Conservation (phyloP, 108 stramenopile species). For the Cylindrotheca fusiformis region DNA sequence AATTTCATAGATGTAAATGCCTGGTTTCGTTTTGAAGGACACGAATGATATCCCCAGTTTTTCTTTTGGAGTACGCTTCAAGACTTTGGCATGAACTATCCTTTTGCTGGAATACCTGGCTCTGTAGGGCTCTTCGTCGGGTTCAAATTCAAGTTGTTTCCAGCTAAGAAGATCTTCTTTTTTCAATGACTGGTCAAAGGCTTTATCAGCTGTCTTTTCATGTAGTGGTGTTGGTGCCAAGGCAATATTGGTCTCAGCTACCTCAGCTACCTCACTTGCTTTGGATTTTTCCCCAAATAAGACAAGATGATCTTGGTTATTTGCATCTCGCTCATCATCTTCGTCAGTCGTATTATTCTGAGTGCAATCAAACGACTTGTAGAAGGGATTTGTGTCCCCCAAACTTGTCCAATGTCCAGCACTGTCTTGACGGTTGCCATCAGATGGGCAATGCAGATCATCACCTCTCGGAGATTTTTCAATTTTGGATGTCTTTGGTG, state of each 20-base stretch:
- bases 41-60: constrained; percentile 30
- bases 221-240: background rate
- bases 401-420: too few species aligned
- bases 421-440: too few species aligned
- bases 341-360: background rate
- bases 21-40: constrained; percentile 15
- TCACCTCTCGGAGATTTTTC: background rate
- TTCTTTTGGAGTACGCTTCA: background rate
- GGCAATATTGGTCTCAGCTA: background rate
- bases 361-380: too few species aligned
- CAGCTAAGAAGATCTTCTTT: too few species aligned
- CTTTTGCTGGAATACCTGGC: too few species aligned
- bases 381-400: too few species aligned
- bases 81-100: background rate
- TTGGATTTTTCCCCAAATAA: background rate
- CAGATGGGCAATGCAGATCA: too few species aligned
- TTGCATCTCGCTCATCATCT: background rate
- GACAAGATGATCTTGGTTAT: background rate
- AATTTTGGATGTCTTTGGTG: background rate
- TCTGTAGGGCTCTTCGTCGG: too few species aligned
- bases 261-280: background rate
- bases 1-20: constrained; percentile 28
- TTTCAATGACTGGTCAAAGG: too few species aligned
- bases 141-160: too few species aligned
- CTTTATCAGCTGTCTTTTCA: background rate